phyloP scores from a whole-genome alignment of 768 basidiomycete genomes.

The Jaapia argillacea region DNA sequence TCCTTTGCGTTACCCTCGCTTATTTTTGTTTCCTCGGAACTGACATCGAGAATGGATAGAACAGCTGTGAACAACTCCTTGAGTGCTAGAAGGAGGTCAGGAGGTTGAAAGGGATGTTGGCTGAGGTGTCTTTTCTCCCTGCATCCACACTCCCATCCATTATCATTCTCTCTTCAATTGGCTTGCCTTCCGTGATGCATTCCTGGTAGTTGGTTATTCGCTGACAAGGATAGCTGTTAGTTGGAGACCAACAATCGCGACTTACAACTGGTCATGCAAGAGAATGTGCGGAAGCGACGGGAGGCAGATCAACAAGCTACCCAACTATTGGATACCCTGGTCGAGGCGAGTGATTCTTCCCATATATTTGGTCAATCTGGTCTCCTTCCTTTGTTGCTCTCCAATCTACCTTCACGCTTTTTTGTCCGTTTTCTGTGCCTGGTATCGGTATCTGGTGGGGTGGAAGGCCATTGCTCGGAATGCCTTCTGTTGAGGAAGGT shows the following conservation, averaged over 20 bases:
- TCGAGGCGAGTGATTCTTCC: constrained; percentile 33
- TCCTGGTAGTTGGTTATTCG: too few species aligned
- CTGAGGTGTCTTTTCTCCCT: constrained; percentile 18
- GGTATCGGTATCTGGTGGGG: too few species aligned
- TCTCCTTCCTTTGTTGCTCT: too few species aligned
- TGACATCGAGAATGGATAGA: constrained; percentile 23
- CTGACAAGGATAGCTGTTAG: too few species aligned
- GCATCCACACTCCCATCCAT: too few species aligned
- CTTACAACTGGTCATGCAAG: constrained; percentile 38
- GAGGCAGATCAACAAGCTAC: constrained; percentile 35
- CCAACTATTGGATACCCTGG: constrained; percentile 41
- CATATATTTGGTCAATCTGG: too few species aligned
- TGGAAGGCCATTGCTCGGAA: too few species aligned
- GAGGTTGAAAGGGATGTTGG: constrained; percentile 25
- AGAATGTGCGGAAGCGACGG: constrained; percentile 33
- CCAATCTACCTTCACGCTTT: too few species aligned
- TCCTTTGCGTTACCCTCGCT: not conserved
- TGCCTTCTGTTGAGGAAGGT: too few species aligned
- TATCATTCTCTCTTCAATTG: too few species aligned
- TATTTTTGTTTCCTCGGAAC: not conserved
- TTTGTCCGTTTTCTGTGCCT: too few species aligned
- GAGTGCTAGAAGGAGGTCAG: constrained; percentile 41
- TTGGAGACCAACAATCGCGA: constrained; percentile 44
- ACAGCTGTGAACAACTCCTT: constrained; percentile 60
- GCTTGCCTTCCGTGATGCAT: too few species aligned